Conservation (phyloP, 1,139 yeast genomes). For the Cylindricascospora bacillispora region DNA sequence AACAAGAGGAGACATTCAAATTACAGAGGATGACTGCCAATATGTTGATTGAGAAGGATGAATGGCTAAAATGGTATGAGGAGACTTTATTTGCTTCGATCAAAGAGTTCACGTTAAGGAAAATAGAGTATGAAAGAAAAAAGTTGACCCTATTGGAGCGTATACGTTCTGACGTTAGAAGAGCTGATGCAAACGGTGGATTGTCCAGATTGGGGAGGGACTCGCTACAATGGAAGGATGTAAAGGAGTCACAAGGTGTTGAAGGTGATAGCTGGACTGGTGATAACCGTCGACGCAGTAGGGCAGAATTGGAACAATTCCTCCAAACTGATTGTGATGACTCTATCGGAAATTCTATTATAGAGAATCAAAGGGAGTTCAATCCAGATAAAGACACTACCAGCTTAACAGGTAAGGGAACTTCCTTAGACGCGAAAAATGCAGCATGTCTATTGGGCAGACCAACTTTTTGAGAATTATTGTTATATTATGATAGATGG, state of each 20-base stretch:
- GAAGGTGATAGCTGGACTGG: conserved; percentile 33
- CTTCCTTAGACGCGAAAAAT: conserved; percentile 58
- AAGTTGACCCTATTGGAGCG: conserved; percentile 65
- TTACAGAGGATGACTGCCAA: conserved; percentile 76
- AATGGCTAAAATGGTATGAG: conserved; percentile 41
- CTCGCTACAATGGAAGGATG: conserved; percentile 32
- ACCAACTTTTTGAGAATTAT: conserved; percentile 31
- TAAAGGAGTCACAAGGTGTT: conserved; percentile 17
- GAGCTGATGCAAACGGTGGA: conserved; percentile 71
- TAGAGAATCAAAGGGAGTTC: no score
- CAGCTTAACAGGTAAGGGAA: conserved; percentile 1
- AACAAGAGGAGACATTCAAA: conserved; percentile 61
- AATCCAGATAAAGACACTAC: conserved; percentile 2
- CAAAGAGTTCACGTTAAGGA: conserved; percentile 50
- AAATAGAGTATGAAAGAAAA: conserved; percentile 79
- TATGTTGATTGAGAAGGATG: conserved; percentile 61
- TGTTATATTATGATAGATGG: no score
- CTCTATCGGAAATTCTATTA: no score
- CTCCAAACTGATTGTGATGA: conserved; percentile 11
- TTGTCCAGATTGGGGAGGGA: conserved; percentile 71
- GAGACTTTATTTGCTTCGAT: conserved; percentile 40
- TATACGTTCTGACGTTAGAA: conserved; percentile 59
- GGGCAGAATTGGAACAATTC: conserved; percentile 5
- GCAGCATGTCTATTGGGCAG: conserved; percentile 75
- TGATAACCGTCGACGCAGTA: conserved; percentile 16